A percentile compares a stretch with the other conserved stretches of the same genome.
Conservation (phyloP, 1,139 yeast genomes). For the Chernovozyma sophiae-reginae region DNA sequence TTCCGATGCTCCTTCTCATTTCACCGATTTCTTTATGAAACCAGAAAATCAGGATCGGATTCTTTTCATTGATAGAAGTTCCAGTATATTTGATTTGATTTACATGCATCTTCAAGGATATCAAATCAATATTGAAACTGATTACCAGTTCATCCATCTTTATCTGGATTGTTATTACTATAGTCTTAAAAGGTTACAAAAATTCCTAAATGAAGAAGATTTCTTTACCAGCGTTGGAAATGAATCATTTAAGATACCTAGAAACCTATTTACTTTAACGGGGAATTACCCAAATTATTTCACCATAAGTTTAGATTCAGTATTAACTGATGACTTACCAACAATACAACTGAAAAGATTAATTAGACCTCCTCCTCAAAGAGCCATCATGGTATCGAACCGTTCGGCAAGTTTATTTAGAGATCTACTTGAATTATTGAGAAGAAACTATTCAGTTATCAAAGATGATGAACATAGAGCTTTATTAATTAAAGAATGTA, state of each 20-base stretch:
- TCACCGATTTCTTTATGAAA: conserved; percentile 44
- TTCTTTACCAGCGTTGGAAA: conserved; percentile 63
- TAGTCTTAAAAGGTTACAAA: conserved; percentile 54
- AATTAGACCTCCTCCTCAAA: conserved; percentile 74
- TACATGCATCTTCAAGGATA: conserved; percentile 78
- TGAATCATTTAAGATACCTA: conserved; percentile 55
- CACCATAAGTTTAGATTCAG: conserved; percentile 52
- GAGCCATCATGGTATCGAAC: conserved; percentile 49
- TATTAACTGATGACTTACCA: conserved; percentile 44
- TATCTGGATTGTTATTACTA: conserved; percentile 75
- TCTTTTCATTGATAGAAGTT: conserved; percentile 75
- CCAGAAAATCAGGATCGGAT: conserved; percentile 38
- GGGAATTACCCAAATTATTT: conserved; percentile 82
- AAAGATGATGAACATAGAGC: conserved; percentile 52
- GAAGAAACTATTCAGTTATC: conserved; percentile 50
- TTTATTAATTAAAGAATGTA: conserved; percentile 62
- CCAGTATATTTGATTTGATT: conserved; percentile 62
- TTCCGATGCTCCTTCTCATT: conserved; percentile 70
- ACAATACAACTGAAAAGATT: conserved; percentile 37
- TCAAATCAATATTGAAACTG: conserved; percentile 53
- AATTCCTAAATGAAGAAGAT: conserved; percentile 49
- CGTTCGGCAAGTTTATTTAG: conserved; percentile 56
- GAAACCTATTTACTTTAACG: conserved; percentile 42
- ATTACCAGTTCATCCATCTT: conserved; percentile 56
- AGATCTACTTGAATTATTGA: conserved; percentile 54